Base-by-base conservation (phyloP, 306 rosid genomes). In the Sechiopsis laciniata region DNA sequence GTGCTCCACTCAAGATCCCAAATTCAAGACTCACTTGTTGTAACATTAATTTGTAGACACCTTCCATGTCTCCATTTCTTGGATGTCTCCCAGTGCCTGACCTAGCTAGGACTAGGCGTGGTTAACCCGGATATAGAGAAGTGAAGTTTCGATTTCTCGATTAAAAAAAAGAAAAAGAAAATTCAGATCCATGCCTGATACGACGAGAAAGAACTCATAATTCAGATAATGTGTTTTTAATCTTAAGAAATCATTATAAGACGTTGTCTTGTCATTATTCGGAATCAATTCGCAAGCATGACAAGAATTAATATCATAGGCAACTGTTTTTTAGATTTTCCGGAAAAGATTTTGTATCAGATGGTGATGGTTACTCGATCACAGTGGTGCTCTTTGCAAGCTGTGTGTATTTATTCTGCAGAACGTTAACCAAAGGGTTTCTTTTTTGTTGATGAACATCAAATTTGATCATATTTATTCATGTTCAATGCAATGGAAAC, bases 261-360 rank as follows among this genome's bases (percentile, higher is more conserved):
- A 68, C 24, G 57, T 7, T 37, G 40, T 42, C 13, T 67, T 12
- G 53, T 40, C 15, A 10, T 17, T 12, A 68, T 7, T 32, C 5
- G 56, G 19, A 68, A 50, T 48, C 11, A 50, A 21, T 7, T 68
- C 40, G 37, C 56, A 68, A 46, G 20, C 57, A 46, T 51, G 12
- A 3, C 19, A 21, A 68, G 73, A 55, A 48, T 14, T 46, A 22
- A 12, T 45, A 53, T 40, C 19, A 65, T 19, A 10, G 12, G 55
- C 56, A 68, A 22, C 73, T 48, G 56, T 50, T 57, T 22, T 22
- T 50, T 40, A 48, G 42, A 50, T 46, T 21, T 50, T 55, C 29
- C 53, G 64, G 64, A 40, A 72, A 64, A 4, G 16, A 8, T 17
- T 17, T 55, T 67, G 72, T 71, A 11, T 72, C 59, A 32, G 53